A percentile compares a stretch with the other conserved stretches of the same genome.
Evolutionary conservation across 805 yeast genomes (phyloP).

Genomic region (Saturnispora bothae): DNA sequence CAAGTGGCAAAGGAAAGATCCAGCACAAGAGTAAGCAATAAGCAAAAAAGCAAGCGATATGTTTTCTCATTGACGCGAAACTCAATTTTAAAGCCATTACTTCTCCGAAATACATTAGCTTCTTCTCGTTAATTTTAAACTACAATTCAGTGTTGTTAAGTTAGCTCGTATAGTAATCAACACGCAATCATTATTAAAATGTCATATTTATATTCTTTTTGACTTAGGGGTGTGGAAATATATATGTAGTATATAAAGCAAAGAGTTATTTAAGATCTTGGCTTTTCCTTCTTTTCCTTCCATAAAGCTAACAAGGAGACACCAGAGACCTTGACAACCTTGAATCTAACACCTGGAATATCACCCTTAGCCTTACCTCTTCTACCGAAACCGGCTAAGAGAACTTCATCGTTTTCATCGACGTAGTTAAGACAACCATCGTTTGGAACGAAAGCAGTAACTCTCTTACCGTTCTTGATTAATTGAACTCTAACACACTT

Average conservation of each 20-base stretch:
- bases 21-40: no score
- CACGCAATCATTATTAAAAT: no score
- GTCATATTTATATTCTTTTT: constrained; percentile 6
- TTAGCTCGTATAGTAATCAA: no score
- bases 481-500: constrained; percentile 99
- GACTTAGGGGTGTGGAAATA: constrained; percentile 1
- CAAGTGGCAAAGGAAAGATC: not conserved
- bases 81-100: no score
- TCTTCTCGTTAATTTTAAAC: no score
- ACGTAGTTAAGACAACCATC: constrained; percentile 99
- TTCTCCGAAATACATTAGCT: no score
- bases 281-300: constrained; percentile 99
- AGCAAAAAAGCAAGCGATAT: no score
- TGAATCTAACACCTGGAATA: constrained; percentile 99
- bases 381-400: constrained; percentile 99
- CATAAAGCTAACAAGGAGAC: constrained; percentile 98
- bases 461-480: constrained; percentile 99
- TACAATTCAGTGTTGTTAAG: no score
- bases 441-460: constrained; percentile 99
- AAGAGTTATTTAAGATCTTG: constrained; percentile 70
- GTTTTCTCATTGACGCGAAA: no score
- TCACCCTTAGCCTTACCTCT: constrained; percentile 99
- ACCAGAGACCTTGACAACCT: constrained; percentile 99
- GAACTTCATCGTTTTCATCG: constrained; percentile 99
- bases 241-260: constrained; percentile 11